Conservation (phyloP, 805 yeast species). For the Starmera dryadoides region DNA sequence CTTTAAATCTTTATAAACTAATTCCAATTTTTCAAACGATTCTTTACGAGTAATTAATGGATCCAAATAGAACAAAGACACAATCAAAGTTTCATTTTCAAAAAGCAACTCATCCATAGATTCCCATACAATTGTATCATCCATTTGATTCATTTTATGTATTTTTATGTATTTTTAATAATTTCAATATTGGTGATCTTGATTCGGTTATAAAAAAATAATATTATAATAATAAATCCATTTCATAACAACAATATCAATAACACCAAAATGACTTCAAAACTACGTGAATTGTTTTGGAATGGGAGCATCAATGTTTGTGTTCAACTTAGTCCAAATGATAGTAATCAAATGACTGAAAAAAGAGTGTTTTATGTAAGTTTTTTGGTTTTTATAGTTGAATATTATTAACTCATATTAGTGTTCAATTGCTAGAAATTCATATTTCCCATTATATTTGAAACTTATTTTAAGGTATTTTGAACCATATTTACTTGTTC, state of each 20-base stretch:
- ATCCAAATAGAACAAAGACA: slow-evolving; percentile 23
- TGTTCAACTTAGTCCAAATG: slow-evolving; percentile 22
- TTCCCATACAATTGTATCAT: slow-evolving; percentile 11
- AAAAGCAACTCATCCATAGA: not conserved
- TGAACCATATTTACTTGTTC: slow-evolving; percentile 22
- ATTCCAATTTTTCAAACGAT: slow-evolving; percentile 6
- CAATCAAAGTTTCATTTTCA: slow-evolving; percentile 14
- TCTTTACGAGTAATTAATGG: slow-evolving; percentile 21
- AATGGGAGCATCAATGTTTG: slow-evolving; percentile 42
- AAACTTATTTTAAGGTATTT: slow-evolving; percentile 32
- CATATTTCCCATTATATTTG: slow-evolving; percentile 43
- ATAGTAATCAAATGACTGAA: slow-evolving; percentile 14
- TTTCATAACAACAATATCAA: not conserved
- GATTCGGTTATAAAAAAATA: not conserved
- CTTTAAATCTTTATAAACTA: slow-evolving; percentile 14
- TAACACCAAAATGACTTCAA: slow-evolving; percentile 14
- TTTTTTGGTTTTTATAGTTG: not conserved
- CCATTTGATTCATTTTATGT: not conserved
- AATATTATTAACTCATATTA: slow-evolving; percentile 4
- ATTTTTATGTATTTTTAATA: too few relatives aligned
- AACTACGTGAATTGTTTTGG: slow-evolving; percentile 40
- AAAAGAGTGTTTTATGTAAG: slow-evolving; percentile 7
- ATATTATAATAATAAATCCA: not conserved
- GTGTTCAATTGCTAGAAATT: slow-evolving; percentile 31
- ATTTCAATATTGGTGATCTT: not conserved